Percentiles rank a stretch among this genome's conserved stretches.
Evolutionary conservation across 257 asterid species (phyloP).

Genomic region (Solanum ossicruentum): DNA sequence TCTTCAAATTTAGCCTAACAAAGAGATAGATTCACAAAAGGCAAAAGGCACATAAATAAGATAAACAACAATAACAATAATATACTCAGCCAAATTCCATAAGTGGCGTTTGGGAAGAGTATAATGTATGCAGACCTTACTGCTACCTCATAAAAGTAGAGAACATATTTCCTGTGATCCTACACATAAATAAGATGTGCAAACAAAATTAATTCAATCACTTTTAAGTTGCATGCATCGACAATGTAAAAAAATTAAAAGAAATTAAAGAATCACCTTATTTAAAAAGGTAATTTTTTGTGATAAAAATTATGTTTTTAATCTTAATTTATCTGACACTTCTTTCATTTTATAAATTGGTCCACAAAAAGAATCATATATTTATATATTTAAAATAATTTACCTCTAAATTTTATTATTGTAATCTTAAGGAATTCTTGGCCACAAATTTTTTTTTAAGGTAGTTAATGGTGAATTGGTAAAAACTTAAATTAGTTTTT

Average conservation of each 20-base stretch:
- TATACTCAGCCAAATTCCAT: too few relatives aligned
- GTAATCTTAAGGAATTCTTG: neutral
- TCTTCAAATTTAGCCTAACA: neutral
- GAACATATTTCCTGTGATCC: too few relatives aligned
- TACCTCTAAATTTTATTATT: neutral
- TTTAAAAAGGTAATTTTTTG: neutral
- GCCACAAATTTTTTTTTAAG: neutral
- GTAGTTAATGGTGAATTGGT: neutral
- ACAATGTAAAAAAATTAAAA: neutral
- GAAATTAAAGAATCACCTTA: neutral
- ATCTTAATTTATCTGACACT: neutral
- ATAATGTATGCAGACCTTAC: too few relatives aligned
- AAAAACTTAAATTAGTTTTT: too few relatives aligned
- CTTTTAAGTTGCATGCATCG: neutral
- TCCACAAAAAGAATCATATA: neutral
- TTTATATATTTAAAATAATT: too few relatives aligned
- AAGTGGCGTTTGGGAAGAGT: too few relatives aligned
- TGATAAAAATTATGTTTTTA: neutral
- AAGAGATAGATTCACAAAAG: neutral
- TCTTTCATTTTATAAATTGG: too few relatives aligned
- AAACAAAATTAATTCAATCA: neutral
- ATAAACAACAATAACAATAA: too few relatives aligned
- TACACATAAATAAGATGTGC: neutral
- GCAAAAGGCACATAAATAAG: neutral
- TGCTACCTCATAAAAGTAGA: too few relatives aligned